Evolutionary conservation across 768 basidiomycete genomes (phyloP).

Genomic region (Infundibulicybe gibba): DNA sequence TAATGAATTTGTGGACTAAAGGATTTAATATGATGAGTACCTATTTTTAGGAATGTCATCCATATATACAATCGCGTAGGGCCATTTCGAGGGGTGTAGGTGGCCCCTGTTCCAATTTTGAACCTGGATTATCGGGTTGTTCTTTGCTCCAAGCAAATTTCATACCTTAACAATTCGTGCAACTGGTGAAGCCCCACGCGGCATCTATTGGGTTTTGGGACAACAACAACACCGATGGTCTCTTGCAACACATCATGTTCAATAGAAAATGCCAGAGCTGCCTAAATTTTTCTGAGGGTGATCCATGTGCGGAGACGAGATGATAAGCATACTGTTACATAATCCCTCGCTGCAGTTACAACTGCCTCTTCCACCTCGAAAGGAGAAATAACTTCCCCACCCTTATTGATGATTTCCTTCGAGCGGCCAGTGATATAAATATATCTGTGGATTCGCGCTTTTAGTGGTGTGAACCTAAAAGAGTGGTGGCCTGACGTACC

Average conservation of each 20-base stretch:
- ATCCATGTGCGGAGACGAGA: neutral
- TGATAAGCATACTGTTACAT: constrained; percentile 28
- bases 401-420: constrained; percentile 59
- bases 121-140: too few species aligned
- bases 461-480: neutral
- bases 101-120: constrained; percentile 24
- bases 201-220: constrained; percentile 26
- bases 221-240: constrained; percentile 40
- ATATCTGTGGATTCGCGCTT: constrained; percentile 17
- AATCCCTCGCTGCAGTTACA: constrained; percentile 32
- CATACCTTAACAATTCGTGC: constrained; percentile 35
- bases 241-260: constrained; percentile 47
- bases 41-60: constrained; percentile 42
- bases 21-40: constrained; percentile 7
- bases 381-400: constrained; percentile 59
- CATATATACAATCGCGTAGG: constrained; percentile 44
- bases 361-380: constrained; percentile 61
- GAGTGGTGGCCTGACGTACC: constrained; percentile 16
- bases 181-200: constrained; percentile 37
- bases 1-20: neutral
- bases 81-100: constrained; percentile 48
- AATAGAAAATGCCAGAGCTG: constrained; percentile 38
- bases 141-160: neutral
- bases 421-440: constrained; percentile 53
- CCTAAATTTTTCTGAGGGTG: constrained; percentile 13